Conservation (phyloP, 495 filamentous ascomycete species). For the Penicillium parvum region DNA sequence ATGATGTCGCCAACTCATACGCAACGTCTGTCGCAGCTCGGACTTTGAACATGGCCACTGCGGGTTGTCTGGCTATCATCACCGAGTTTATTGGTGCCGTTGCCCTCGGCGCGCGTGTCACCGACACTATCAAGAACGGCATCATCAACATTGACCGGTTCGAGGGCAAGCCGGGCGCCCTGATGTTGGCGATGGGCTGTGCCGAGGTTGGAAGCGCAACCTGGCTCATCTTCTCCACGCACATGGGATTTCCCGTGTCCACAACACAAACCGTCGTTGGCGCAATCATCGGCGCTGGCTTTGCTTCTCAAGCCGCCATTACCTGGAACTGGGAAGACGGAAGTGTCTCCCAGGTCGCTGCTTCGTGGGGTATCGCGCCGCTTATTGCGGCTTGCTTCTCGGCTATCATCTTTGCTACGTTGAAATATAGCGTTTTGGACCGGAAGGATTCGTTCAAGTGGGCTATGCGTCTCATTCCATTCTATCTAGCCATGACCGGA, state of each 20-base stretch:
- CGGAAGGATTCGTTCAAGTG: slow-evolving; percentile 54
- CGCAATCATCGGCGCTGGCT: slow-evolving; percentile 59
- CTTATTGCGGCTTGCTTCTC: slow-evolving; percentile 54
- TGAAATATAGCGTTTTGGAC: slow-evolving; percentile 60
- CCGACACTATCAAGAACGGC: slow-evolving; percentile 63
- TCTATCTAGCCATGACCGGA: slow-evolving; percentile 59
- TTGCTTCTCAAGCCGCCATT: slow-evolving; percentile 53
- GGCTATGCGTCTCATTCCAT: slow-evolving; percentile 54
- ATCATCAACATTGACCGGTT: slow-evolving; percentile 55
- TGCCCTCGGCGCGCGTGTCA: slow-evolving; percentile 58
- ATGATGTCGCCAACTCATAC: slow-evolving; percentile 45
- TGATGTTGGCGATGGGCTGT: slow-evolving; percentile 61
- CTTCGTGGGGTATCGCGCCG: slow-evolving; percentile 60
- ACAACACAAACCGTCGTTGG: slow-evolving; percentile 64
- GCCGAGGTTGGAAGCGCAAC: slow-evolving; percentile 54
- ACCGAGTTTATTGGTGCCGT: slow-evolving; percentile 57
- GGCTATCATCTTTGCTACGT: slow-evolving; percentile 57
- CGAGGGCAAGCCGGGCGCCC: slow-evolving; percentile 44
- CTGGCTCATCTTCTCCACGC: slow-evolving; percentile 58
- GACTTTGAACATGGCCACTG: slow-evolving; percentile 37
- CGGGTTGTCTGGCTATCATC: slow-evolving; percentile 30
- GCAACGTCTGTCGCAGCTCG: slow-evolving; percentile 37
- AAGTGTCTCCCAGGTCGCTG: slow-evolving; percentile 55
- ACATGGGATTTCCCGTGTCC: slow-evolving; percentile 54
- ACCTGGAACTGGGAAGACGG: slow-evolving; percentile 52